phyloP scores from a whole-genome alignment of 176 grass and related monocot genomes.

The Pontederia paniculata region DNA sequence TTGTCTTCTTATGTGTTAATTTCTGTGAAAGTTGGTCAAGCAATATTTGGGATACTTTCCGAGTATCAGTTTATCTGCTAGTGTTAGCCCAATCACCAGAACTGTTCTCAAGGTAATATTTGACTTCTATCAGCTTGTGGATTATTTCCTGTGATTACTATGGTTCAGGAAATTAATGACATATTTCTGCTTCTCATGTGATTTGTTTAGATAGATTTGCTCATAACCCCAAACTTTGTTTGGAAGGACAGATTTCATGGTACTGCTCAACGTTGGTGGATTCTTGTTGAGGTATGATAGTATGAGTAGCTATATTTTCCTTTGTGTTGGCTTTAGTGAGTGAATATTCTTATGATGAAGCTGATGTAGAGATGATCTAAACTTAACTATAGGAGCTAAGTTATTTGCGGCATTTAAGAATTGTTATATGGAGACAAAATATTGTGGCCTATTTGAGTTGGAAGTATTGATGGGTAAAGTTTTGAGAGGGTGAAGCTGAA shows the following conservation, averaged over 20 bases:
- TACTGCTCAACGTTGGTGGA: slow-evolving; percentile 73
- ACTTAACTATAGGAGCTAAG: background rate
- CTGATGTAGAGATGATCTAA: background rate
- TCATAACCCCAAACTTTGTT: slow-evolving; percentile 78
- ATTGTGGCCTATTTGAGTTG: no score
- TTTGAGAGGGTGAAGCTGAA: no score
- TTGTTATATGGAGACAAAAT: no score
- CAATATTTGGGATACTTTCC: slow-evolving; percentile 74
- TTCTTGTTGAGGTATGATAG: slow-evolving; percentile 65
- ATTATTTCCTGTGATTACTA: background rate
- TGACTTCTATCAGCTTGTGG: background rate
- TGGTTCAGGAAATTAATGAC: slow-evolving; percentile 1
- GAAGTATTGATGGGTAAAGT: no score
- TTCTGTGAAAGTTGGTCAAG: slow-evolving; percentile 68
- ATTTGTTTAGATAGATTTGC: slow-evolving; percentile 58
- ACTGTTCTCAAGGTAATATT: slow-evolving; percentile 85
- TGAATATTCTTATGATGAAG: background rate
- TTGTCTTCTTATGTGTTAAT: slow-evolving; percentile 20
- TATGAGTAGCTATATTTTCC: background rate
- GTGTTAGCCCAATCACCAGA: slow-evolving; percentile 85
- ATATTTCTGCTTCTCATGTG: background rate
- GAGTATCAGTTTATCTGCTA: slow-evolving; percentile 61
- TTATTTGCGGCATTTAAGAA: background rate
- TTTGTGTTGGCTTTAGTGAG: background rate
- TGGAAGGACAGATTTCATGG: slow-evolving; percentile 96